Conservation (phyloP, 1,284 basidiomycete genomes). For the Xerocomus amazonicus region DNA sequence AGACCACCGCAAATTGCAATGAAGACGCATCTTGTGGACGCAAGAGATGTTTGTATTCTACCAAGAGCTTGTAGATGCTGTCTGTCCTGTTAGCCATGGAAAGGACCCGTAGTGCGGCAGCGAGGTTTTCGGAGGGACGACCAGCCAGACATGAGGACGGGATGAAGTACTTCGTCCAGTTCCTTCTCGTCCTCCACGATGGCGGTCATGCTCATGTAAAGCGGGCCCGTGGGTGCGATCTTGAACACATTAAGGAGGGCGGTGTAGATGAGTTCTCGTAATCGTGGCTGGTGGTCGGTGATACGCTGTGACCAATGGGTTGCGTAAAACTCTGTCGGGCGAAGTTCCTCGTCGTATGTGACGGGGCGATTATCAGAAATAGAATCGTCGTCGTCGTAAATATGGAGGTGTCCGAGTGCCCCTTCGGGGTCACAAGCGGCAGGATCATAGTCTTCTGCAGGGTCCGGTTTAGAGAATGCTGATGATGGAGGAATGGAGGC, state of each 20-base stretch:
- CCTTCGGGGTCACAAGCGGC: slow-evolving; percentile 14
- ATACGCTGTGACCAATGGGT: slow-evolving; percentile 49
- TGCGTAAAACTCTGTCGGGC: slow-evolving; percentile 38
- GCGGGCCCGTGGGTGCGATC: slow-evolving; percentile 41
- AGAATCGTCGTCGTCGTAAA: slow-evolving; percentile 27
- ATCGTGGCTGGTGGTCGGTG: slow-evolving; percentile 37
- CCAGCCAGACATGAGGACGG: slow-evolving; percentile 39
- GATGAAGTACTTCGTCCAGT: slow-evolving; percentile 36
- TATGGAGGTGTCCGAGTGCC: slow-evolving; percentile 24
- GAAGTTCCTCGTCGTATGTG: slow-evolving; percentile 23
- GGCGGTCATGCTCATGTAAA: slow-evolving; percentile 43
- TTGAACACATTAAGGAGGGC: slow-evolving; percentile 46
- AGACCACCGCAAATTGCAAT: slow-evolving; percentile 44
- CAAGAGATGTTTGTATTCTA: slow-evolving; percentile 48
- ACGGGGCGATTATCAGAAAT: slow-evolving; percentile 27
- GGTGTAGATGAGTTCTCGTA: slow-evolving; percentile 44
- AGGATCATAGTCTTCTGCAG: slow-evolving; percentile 22
- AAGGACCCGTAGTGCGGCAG: slow-evolving; percentile 52
- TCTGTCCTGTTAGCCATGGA: slow-evolving; percentile 34
- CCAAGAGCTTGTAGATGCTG: slow-evolving; percentile 41
- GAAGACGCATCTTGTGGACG: slow-evolving; percentile 49
- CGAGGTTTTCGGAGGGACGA: slow-evolving; percentile 48
- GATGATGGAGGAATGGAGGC: slow-evolving; percentile 10
- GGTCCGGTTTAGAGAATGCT: slow-evolving; percentile 22
- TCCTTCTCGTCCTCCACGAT: slow-evolving; percentile 35